phyloP scores from a whole-genome alignment of 345 rosid genomes.

The Gossypium sturtianum region DNA sequence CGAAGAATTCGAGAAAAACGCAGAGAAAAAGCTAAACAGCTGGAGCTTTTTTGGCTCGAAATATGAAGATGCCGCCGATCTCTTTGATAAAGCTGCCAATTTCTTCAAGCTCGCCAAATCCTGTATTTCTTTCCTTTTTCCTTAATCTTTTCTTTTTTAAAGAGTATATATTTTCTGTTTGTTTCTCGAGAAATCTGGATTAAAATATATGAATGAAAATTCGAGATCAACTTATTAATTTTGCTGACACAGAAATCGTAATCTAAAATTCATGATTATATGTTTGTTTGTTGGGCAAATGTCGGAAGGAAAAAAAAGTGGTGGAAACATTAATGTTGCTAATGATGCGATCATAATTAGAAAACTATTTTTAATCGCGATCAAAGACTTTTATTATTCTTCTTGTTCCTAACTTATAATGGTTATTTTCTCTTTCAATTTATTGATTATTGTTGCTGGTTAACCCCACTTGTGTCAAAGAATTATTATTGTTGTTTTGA shows the following conservation, averaged over 20 bases:
- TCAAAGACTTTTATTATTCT: background rate
- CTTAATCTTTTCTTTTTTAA: background rate
- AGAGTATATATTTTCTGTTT: background rate
- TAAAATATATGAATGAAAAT: background rate
- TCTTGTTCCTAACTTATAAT: background rate
- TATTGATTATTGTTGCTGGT: background rate
- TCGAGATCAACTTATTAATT: background rate
- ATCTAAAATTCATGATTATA: background rate
- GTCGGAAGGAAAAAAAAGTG: background rate
- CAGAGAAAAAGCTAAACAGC: conserved; percentile 59
- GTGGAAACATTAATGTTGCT: background rate
- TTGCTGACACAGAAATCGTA: background rate
- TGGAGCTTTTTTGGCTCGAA: conserved; percentile 63
- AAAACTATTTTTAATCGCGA: background rate
- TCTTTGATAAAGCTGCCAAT: conserved; percentile 68
- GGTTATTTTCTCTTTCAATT: background rate
- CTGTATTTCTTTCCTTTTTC: conserved; percentile 25
- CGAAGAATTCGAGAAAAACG: conserved; percentile 62
- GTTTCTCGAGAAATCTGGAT: conserved; percentile 3
- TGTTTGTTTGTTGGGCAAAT: background rate
- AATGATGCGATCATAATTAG: background rate
- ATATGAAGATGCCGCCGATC: conserved; percentile 71
- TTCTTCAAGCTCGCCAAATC: conserved; percentile 69
- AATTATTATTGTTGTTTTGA: background rate
- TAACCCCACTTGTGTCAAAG: background rate